Base-by-base conservation (phyloP, 2,329 filamentous ascomycete genomes). In the Hawksworthiomyces lignivorus region DNA sequence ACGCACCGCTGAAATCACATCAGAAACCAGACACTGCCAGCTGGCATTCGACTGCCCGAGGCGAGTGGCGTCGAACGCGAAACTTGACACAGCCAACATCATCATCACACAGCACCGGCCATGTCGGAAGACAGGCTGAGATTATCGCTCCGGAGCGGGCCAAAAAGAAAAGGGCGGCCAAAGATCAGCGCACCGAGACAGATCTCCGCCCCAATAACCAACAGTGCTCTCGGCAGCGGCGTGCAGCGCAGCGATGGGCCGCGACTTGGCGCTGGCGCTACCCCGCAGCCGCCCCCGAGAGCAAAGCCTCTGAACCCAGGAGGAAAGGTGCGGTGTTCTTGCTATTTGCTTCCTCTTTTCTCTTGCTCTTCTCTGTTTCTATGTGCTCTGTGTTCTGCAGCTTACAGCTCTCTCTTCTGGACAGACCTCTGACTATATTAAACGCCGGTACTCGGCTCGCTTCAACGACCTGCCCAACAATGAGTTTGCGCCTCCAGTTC, bases 401-500 rank as follows among this genome's bases (percentile, higher is more conserved):
- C n/a, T n/a, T n/a, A n/a, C n/a, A n/a, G n/a, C n/a, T 11, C 17
- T 10, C 30, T 11, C 15, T 19, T 6, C 20, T n/a, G 5, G 9
- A 4, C 60, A 80, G 76, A 82, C 78, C 1, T 77, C 77, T 19
- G 90, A 98, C 61, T 71, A 97, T 41, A 89, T 98, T 45, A 97
- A 97, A 68, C 77, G 88, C 53, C 75, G 92, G 53, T 98, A 97
- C 64, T 97, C 92, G 29, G 89, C 89, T 31, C 82, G 90, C 47
- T 94, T 96, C 62, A 90, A 88, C 54, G 80, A 85, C 50, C 62
- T 82, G 1, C 84, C 84, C 46, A 80, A 85, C 54, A 80, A 86
- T 54, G 80, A 86, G 54, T 84, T 80, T 57, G 77, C 76, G n/a
- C 76, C 87, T 15, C 76, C 85, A 3, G 71, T 95, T 49, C 90